phyloP scores from a whole-genome alignment of 1,284 basidiomycete genomes.

The Cryptococcus hybrid region DNA sequence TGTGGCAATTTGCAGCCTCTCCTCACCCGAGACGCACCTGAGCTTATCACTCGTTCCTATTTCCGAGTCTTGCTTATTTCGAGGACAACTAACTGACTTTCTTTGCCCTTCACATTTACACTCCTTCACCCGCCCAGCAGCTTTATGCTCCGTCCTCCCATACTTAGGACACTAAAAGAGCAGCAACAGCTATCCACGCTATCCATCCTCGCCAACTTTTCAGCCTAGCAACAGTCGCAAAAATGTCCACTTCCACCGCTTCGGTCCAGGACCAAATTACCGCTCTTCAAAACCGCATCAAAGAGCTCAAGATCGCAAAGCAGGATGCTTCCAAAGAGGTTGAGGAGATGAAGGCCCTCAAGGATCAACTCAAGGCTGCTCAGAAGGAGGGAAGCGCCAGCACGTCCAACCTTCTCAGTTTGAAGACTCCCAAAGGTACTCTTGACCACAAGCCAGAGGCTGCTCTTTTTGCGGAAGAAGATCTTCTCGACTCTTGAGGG shows the following conservation, averaged over 20 bases:
- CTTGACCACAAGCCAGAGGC: conserved; percentile 94
- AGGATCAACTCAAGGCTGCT: conserved; percentile 35
- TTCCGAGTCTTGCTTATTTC: too few relatives aligned
- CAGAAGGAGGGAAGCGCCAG: conserved; percentile 16
- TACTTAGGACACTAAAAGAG: neutral
- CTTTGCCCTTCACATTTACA: too few relatives aligned
- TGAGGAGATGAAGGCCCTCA: conserved; percentile 48
- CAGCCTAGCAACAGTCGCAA: neutral
- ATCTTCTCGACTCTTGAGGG: conserved; percentile 88
- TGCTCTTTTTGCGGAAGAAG: conserved; percentile 85
- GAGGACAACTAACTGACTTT: too few relatives aligned
- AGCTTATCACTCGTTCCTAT: too few relatives aligned
- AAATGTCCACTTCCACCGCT: conserved; percentile 11
- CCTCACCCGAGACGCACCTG: too few relatives aligned
- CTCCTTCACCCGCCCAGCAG: neutral
- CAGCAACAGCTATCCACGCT: neutral
- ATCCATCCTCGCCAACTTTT: neutral
- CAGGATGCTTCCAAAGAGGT: conserved; percentile 46
- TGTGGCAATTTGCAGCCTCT: too few relatives aligned
- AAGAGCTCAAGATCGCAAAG: conserved; percentile 46
- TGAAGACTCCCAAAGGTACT: conserved; percentile 68
- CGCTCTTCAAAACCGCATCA: conserved; percentile 43
- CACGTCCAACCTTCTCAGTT: conserved; percentile 20
- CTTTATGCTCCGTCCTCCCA: conserved; percentile 6
- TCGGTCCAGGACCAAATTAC: conserved; percentile 36